Percentiles rank a stretch among this genome's conserved stretches.
Evolutionary conservation across 345 rosid genomes (phyloP).

Genomic region (Eucalyptus regnans): DNA sequence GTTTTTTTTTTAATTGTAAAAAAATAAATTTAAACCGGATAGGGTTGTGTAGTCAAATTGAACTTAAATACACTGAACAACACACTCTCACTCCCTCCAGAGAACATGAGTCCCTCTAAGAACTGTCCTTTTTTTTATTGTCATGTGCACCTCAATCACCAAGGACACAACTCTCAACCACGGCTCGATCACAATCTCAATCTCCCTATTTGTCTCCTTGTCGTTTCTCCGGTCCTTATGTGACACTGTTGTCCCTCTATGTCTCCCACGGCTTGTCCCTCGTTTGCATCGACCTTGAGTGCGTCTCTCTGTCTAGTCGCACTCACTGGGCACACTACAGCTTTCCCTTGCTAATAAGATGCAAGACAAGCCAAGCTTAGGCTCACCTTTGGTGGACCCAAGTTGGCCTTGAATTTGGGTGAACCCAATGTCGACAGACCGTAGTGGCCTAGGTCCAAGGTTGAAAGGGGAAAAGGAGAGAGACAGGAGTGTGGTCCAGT

Average conservation of each 20-base stretch:
- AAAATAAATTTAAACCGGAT: neutral
- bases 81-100: neutral
- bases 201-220: neutral
- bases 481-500: neutral
- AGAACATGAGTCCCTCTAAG: neutral
- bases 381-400: neutral
- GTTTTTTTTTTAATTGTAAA: neutral
- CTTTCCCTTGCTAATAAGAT: neutral
- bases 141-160: neutral
- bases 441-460: neutral
- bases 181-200: neutral
- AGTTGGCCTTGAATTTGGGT: neutral
- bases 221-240: neutral
- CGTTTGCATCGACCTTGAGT: neutral
- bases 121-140: neutral
- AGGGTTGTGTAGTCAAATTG: neutral
- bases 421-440: neutral
- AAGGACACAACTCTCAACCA: rapidly evolving
- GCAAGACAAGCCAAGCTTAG: neutral
- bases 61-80: neutral
- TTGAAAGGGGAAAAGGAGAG: neutral
- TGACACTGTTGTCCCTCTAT: rapidly evolving
- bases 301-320: neutral
- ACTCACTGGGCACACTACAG: neutral
- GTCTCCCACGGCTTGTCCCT: neutral